Evolutionary conservation across 2,329 filamentous ascomycete species (phyloP).

Genomic region (Thelonectria olida): DNA sequence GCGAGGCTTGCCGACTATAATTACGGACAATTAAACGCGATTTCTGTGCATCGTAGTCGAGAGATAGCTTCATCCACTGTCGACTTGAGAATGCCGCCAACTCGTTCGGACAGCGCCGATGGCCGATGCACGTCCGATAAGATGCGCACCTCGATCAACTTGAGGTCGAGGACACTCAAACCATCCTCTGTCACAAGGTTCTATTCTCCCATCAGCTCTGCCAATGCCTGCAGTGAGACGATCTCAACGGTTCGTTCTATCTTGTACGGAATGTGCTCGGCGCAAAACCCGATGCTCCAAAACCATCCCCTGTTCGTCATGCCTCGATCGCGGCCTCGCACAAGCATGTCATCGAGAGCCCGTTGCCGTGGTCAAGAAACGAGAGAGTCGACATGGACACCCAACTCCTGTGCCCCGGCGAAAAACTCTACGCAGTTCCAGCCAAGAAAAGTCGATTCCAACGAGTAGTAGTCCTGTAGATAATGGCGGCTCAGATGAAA

Average conservation of each 20-base stretch:
- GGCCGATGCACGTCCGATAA: neutral
- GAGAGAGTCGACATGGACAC: neutral
- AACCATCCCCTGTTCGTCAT: slow-evolving; percentile 1
- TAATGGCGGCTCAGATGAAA: neutral
- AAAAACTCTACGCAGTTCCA: neutral
- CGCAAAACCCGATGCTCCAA: slow-evolving; percentile 9
- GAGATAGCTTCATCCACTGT: too few species aligned
- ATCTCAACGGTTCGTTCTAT: neutral
- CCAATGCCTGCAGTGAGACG: neutral
- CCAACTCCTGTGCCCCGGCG: neutral
- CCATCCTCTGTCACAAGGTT: too few species aligned
- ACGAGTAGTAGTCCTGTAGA: neutral
- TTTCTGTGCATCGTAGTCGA: too few species aligned
- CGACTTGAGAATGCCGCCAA: too few species aligned
- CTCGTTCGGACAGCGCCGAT: neutral
- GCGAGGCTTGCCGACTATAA: too few species aligned
- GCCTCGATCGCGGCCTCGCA: neutral
- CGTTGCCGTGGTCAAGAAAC: neutral
- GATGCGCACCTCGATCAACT: too few species aligned
- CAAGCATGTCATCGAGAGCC: neutral
- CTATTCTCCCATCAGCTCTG: neutral
- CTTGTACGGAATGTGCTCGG: neutral
- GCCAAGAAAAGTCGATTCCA: neutral
- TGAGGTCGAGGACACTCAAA: too few species aligned
- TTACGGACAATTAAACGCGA: too few species aligned